Base-by-base conservation (phyloP, 805 yeast species). In the Nakazawaea siamensis region DNA sequence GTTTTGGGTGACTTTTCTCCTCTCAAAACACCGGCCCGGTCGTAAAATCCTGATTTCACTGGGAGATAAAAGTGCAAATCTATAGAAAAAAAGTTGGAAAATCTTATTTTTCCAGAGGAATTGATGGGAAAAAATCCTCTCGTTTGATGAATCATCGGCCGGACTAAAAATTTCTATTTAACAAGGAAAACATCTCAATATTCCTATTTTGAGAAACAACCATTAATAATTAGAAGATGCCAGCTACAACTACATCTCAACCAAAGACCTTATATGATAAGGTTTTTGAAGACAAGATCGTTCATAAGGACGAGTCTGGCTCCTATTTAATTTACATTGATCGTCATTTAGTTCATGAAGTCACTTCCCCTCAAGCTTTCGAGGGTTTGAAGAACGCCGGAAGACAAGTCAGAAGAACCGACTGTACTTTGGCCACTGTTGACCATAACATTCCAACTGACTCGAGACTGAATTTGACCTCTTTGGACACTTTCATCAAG, bases 291-390 rank as follows among this genome's bases (percentile, higher is more conserved):
- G 97, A 83, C 70, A 97, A 92, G 56, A 65, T 90, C 39, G 98
- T 92, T 46, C 88, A 87, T 62, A 68, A 76, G 53, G 95, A 86
- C 48, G 90, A 84, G 35, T 74, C 85, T 24, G 94, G 94, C 18
- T 87, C 96, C 15, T 80, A 73, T 54, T 68, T 92, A 43, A 62
- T 92, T 42, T 92, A 85, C 61, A 90, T 92, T 41, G 99, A 92
- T 63, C 84, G 98, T 63, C 98, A 92, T 60, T 69, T 92, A 47
- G 95, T 92, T 33, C 98, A 92, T 60, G 98, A 92, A 64, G 99
- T 92, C 35, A 92, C 99, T 2, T 90, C 97, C 19, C 98, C 99
- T 24, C 98, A 92, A 62, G 98, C 98, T 9, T 92, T 92, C 54
- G 98, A 92, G 64, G 98, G 98, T 33, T 72, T 92, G 50, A 73